Evolutionary conservation across 306 rosid genomes (phyloP), one percentile per base, ranked within the genome.

Genomic region (Ochetophila trinervis): DNA sequence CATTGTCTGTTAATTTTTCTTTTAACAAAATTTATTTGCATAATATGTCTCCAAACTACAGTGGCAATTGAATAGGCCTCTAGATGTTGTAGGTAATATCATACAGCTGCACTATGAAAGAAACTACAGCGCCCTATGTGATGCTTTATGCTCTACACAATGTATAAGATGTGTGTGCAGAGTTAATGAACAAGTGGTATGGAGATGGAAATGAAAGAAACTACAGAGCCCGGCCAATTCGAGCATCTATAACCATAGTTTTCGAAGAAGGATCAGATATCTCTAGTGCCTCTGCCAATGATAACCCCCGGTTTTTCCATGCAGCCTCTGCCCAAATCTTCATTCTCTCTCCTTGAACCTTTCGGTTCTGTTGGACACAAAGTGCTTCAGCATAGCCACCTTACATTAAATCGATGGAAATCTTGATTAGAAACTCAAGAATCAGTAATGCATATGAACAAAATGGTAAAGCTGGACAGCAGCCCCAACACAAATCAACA

Each of bases 381-480:
- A 93, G 96, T 54, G 78, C 79, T 66, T 90, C 97, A 1, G 85
- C 96, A 72, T 86, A 93, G 60, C 88, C 95, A 49, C 90, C 96
- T 88, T 62, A 76, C 20, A 60, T 19, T 34, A 22, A 4, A 48
- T 74, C 35, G 54, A 61, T 30, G 32, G 62, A 49, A 19, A 42
- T 37, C 51, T 67, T 10, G 55, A 52, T 62, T 27, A 27, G 32
- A 27, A n/a, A 37, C 45, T 40, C 2, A 10, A 40, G 45, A 27
- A 27, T 10, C 45, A 40, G 12, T 10, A 12, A 8, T 40, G 12
- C 45, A 10, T 40, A 40, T 12, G 1, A 40, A 40, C 45, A 40
- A 3, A 40, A 40, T 4, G 1, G 45, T 40, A 40, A 40, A 40
- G 32, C 12, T 40, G 6, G 12, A 40, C 45, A 8, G 2, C 14